Percentiles rank a stretch among this genome's conserved stretches.
Evolutionary conservation across 192 early-diverging fungal genomes (phyloP).

Genomic region (Oehlia diaphana): DNA sequence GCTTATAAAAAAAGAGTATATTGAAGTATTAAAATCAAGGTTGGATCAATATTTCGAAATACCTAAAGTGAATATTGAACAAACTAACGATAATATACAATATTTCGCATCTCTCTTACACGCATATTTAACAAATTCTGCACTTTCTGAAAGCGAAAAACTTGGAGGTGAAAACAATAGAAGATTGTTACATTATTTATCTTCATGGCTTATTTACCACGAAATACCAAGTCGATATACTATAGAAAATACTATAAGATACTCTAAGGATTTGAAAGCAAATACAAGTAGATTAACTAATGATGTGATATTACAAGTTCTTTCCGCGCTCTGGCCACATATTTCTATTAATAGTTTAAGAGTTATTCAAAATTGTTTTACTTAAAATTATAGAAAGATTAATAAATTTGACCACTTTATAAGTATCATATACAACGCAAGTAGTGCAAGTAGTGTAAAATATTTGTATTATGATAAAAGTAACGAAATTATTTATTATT

Average conservation of each 20-base stretch:
- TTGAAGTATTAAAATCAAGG: background rate
- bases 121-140: background rate
- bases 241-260: slow-evolving; percentile 54
- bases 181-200: slow-evolving; percentile 4
- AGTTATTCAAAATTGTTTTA: slow-evolving; percentile 7
- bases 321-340: slow-evolving; percentile 6
- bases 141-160: slow-evolving; percentile 1
- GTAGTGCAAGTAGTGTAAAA: no score
- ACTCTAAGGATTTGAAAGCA: background rate
- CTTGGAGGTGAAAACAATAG: background rate
- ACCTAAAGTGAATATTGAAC: background rate
- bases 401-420: background rate
- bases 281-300: background rate
- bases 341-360: slow-evolving; percentile 8
- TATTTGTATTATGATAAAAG: no score
- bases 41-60: slow-evolving; percentile 22
- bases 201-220: slow-evolving; percentile 14
- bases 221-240: slow-evolving; percentile 11
- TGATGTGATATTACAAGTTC: slow-evolving; percentile 7
- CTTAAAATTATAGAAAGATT: background rate
- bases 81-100: background rate
- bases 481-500: no score
- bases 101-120: background rate
- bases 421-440: no score
- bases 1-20: slow-evolving; percentile 20